Base-by-base conservation (phyloP, 2,329 filamentous ascomycete genomes). In the Pseudogymnoascus sp. region DNA sequence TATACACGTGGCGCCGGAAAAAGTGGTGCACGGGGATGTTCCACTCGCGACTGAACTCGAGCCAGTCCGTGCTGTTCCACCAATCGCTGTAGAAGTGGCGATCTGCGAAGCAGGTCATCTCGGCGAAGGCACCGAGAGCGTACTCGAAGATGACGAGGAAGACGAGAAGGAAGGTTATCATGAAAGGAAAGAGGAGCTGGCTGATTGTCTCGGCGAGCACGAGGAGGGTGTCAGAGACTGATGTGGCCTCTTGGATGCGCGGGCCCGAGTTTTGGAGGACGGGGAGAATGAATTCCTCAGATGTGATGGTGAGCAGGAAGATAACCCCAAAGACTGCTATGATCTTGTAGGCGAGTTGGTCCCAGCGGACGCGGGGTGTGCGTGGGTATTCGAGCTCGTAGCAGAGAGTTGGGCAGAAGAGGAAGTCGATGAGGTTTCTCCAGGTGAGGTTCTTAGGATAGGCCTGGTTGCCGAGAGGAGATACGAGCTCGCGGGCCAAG, bases 91-190 rank as follows among this genome's bases (percentile, higher is more conserved):
- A 99, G 78, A 97, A 97, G 75, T 94, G 91, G 41, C 93, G 86
- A 74, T 97, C 94, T 60, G 89, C 93, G 74, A 97, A 97, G 69
- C 87, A 83, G 15, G 92, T 96, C 68, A 97, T 90, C 74, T 99
- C 94, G 12, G 92, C 94, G 71, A 95, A 96, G 58, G 92, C 92
- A 63, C 93, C 94, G 35, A 97, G 84, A 9, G 96, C 84, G 75
- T 97, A 99, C 75, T 99, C 94, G 74, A 97, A 99, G 70, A 97
- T 97, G 74, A 97, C 92, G 63, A 99, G 86, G 79, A 99, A 99
- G 62, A 97, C 92, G 58, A 97, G 85, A 4, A 97, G 80, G 74
- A 97, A 95, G 3, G 88, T 96, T 65, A 97, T 82, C 91, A 97
- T 97, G 75, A 97, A 99, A 2, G 94, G 94, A 76, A 97, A 97